These are phyloP conservation scores for Amoebophrya sp. DNA, from an alignment of 169 alveolate species.

Conservation along the genomic window DNA sequence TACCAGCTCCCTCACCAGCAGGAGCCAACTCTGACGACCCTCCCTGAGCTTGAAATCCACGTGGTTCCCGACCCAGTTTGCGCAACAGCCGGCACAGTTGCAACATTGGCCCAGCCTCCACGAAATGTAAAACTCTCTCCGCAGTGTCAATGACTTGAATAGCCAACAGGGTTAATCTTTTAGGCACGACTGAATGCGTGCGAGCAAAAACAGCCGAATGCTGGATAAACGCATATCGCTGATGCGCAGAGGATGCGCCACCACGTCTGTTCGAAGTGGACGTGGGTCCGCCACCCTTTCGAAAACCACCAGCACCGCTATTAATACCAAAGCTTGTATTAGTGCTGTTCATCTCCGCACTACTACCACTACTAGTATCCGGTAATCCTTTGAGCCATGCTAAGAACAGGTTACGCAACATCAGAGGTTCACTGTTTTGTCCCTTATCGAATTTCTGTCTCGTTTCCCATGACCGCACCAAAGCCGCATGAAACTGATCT, in stretches of 20 bases:
- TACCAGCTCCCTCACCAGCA: background rate
- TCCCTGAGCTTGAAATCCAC: background rate
- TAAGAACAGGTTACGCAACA: background rate
- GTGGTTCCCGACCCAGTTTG: background rate
- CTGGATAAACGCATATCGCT: background rate
- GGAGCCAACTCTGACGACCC: background rate
- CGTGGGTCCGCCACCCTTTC: background rate
- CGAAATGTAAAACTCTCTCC: background rate
- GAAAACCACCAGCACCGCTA: background rate
- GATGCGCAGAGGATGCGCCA: background rate
- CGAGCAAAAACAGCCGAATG: background rate
- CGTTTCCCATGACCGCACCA: background rate
- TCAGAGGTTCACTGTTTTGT: background rate
- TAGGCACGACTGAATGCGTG: background rate
- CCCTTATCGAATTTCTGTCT: background rate
- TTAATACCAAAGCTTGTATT: background rate
- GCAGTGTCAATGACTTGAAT: background rate
- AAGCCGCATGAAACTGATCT: background rate
- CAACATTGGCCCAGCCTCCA: background rate
- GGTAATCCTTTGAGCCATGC: background rate
- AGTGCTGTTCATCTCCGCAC: background rate
- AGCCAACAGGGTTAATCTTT: background rate
- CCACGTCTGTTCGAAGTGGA: background rate
- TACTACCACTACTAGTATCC: background rate
- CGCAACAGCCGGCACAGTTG: background rate